Percentiles rank a stretch among this genome's conserved stretches.
Conservation (phyloP, 2,329 filamentous ascomycete genomes). For the Alternaria rosae region DNA sequence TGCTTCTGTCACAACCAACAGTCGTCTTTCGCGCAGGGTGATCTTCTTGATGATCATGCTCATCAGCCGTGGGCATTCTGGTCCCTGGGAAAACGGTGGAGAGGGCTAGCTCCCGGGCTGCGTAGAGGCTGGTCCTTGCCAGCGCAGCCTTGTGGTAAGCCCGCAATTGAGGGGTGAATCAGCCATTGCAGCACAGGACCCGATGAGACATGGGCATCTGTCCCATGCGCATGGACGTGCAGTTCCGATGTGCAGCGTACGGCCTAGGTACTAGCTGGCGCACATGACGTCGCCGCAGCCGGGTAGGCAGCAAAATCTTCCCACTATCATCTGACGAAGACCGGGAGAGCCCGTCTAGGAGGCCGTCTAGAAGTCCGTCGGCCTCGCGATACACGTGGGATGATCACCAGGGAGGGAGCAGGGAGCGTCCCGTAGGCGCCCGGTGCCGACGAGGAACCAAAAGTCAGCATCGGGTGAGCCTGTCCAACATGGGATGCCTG, state of each 20-base stretch:
- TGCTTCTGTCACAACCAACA: neutral
- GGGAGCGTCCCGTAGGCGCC: conserved; percentile 23
- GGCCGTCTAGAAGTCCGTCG: conserved; percentile 2
- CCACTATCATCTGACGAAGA: conserved; percentile 25
- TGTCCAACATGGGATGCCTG: conserved; percentile 14
- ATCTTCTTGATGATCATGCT: conserved; percentile 7
- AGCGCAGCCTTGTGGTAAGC: conserved; percentile 11
- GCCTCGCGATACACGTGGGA: conserved; percentile 22
- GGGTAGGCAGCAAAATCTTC: conserved; percentile 7
- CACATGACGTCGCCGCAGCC: conserved; percentile 23
- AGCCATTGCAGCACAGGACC: neutral
- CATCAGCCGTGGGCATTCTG: conserved; percentile 6
- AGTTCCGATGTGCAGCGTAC: conserved; percentile 11
- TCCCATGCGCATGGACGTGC: conserved; percentile 1
- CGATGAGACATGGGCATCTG: conserved; percentile 1
- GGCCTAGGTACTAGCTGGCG: neutral
- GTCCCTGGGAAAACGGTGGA: conserved; percentile 12
- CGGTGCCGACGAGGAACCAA: conserved; percentile 11
- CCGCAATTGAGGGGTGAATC: neutral
- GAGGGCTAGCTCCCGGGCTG: conserved; percentile 22
- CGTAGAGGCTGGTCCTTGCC: conserved; percentile 23
- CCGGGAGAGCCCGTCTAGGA: conserved; percentile 21
- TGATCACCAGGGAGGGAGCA: conserved; percentile 23
- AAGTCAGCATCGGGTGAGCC: neutral
- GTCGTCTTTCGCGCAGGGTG: neutral